Evolutionary conservation across 2,329 filamentous ascomycete genomes (phyloP), one percentile per base, ranked within the genome.

Genomic region (Keithomyces neogunnii): DNA sequence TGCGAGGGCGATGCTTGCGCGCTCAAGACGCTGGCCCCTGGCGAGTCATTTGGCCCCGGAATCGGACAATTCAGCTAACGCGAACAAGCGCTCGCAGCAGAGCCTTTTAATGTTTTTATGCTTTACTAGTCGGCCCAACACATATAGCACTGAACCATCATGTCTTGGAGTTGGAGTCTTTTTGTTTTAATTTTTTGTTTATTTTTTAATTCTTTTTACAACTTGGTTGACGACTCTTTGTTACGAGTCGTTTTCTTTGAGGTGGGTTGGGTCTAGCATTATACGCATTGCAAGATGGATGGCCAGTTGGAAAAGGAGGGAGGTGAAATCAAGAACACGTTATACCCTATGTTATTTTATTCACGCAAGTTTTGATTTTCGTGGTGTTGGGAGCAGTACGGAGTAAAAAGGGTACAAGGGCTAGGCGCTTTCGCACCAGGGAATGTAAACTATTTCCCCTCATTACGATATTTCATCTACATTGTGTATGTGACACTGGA

Each of bases 1-100:
- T 73, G 72, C 40, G 73, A 76, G 57, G 68, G 65, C 51, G 57
- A 61, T 13, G 63, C 69, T 3, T 75, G 73, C 53, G 63, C 63
- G 9, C 60, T 69, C 47, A 63, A 66, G 53, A 60, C 57, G 5
- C 58, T 74, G 5, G 58, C 54, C 2, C 54, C 60, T 2, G 66
- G 65, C 13, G 67, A 71, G 49, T 69, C 68, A 43, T 72, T 72
- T 55, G 69, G 69, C 13, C 69, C 69, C 26, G 62, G 68, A 38
- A 51, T 69, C 36, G 72, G 72, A 3, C 59, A 69, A 0, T 74
- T 73, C 51, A 59, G 58, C 50, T 66, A 54, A 63, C 50, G 55
- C 39, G 46, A 48, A 33, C 5, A 40, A 11, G n/a, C n/a, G n/a
- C n/a, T 26, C n/a, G 4, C 8, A 39, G 11, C 8, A 13, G 28